Evolutionary conservation across 306 rosid species (phyloP).

Genomic region (Vicia faba): DNA sequence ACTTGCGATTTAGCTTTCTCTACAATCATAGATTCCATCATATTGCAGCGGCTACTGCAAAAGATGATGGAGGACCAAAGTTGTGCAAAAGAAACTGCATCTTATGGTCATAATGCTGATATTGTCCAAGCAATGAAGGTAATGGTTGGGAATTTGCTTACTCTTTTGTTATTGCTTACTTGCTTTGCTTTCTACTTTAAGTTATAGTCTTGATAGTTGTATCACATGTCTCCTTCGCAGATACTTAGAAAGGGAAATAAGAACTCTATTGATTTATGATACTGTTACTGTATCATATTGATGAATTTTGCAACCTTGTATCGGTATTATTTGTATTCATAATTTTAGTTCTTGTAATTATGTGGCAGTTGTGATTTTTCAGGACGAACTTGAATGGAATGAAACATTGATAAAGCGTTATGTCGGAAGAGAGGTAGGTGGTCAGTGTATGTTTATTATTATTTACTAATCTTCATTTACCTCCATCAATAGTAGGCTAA

Average conservation of each 20-base stretch:
- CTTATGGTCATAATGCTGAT: conserved; percentile 40
- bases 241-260: conserved; percentile 22
- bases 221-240: not conserved
- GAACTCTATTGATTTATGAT: conserved; percentile 7
- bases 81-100: conserved; percentile 30
- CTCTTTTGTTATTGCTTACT: conserved; percentile 7
- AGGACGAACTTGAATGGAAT: conserved; percentile 94
- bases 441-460: conserved; percentile 5
- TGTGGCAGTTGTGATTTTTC: conserved; percentile 37
- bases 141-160: conserved; percentile 16
- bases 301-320: conserved; percentile 18
- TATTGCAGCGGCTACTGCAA: conserved; percentile 68
- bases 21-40: conserved; percentile 22
- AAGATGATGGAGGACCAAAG: conserved; percentile 48
- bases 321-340: not conserved
- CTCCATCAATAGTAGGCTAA: conserved; percentile 10
- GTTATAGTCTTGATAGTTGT: conserved; percentile 2
- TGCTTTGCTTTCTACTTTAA: conserved; percentile 26
- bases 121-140: conserved; percentile 64
- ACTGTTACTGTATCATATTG: conserved; percentile 4
- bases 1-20: conserved; percentile 26
- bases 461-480: conserved; percentile 3
- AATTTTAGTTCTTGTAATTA: conserved; percentile 21
- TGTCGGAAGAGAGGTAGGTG: conserved; percentile 81
- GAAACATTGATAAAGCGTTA: conserved; percentile 68